These are phyloP conservation scores for Syzygium aromaticum DNA, from an alignment of 345 rosid species.

Conservation along the genomic window DNA sequence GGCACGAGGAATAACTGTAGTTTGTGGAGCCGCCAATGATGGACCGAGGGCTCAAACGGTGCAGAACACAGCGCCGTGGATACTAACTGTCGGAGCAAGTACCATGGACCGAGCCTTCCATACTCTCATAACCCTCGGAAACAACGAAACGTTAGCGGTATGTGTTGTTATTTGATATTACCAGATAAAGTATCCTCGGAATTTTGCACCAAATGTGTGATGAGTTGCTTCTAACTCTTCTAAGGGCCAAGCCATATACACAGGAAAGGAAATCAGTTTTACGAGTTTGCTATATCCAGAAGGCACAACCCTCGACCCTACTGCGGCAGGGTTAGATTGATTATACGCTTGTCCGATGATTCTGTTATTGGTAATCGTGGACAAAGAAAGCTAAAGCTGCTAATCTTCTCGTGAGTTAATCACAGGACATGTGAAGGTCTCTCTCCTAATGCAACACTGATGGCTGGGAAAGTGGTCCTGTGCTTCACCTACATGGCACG, in stretches of 20 bases:
- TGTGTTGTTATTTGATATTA: neutral
- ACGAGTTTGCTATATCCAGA: slow-evolving; percentile 35
- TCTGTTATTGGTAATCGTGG: neutral
- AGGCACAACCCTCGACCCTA: slow-evolving; percentile 16
- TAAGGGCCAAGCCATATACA: slow-evolving; percentile 48
- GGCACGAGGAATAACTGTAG: slow-evolving; percentile 42
- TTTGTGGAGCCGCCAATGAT: slow-evolving; percentile 37
- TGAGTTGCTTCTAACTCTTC: neutral
- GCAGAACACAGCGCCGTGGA: slow-evolving; percentile 45
- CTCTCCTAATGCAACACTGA: slow-evolving; percentile 16
- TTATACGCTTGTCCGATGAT: neutral
- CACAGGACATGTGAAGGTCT: slow-evolving; percentile 33
- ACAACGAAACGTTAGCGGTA: slow-evolving; percentile 17
- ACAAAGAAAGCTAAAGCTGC: neutral
- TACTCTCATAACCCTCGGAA: slow-evolving; percentile 34
- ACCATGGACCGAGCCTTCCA: slow-evolving; percentile 39
- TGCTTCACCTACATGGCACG: slow-evolving; percentile 24
- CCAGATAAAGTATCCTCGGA: neutral
- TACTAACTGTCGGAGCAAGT: slow-evolving; percentile 48
- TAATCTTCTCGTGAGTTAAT: neutral
- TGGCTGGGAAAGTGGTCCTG: slow-evolving; percentile 46
- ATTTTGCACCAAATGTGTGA: neutral
- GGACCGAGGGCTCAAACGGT: slow-evolving; percentile 31
- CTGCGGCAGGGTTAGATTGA: slow-evolving; percentile 19
- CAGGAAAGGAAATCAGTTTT: slow-evolving; percentile 30